phyloP scores from a whole-genome alignment of 2,329 filamentous ascomycete species.

The Coleophoma crateriformis region DNA sequence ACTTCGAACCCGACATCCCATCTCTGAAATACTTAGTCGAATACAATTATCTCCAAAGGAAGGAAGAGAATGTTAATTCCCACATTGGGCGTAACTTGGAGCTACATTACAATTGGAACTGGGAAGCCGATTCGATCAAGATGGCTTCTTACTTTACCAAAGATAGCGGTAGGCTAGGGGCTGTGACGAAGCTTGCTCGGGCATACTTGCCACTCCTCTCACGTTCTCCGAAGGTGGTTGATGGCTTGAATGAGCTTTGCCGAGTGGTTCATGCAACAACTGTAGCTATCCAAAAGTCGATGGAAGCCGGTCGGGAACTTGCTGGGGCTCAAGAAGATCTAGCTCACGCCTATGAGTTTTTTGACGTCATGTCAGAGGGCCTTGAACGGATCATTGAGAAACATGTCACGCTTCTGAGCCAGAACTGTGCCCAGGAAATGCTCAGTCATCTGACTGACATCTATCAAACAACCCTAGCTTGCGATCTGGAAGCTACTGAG shows the following conservation, averaged over 20 bases:
- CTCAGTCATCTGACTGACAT: conserved; percentile 39
- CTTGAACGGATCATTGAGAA: conserved; percentile 47
- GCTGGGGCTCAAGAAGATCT: no score
- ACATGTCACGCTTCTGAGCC: conserved; percentile 43
- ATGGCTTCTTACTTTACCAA: conserved; percentile 21
- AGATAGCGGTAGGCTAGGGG: conserved; percentile 35
- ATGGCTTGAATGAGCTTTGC: conserved; percentile 21
- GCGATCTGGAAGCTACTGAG: conserved; percentile 11
- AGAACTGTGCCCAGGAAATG: conserved; percentile 36
- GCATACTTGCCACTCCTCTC: conserved; percentile 34
- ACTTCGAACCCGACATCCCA: conserved; percentile 32
- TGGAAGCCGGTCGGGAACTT: conserved; percentile 13
- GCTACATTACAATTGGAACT: conserved; percentile 34
- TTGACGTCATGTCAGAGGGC: conserved; percentile 34
- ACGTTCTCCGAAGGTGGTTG: conserved; percentile 38
- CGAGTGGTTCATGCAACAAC: conserved; percentile 13
- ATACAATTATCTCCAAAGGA: conserved; percentile 32
- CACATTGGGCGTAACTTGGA: conserved; percentile 27
- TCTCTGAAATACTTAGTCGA: conserved; percentile 41
- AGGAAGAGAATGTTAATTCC: conserved; percentile 23
- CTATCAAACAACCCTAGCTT: conserved; percentile 32
- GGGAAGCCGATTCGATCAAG: conserved; percentile 20
- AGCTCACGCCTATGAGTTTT: conserved; percentile 35
- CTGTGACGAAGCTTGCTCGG: conserved; percentile 37
- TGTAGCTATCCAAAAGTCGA: conserved; percentile 8